Conservation (phyloP, 768 basidiomycete genomes). For the Holtermanniella nyarrowii region DNA sequence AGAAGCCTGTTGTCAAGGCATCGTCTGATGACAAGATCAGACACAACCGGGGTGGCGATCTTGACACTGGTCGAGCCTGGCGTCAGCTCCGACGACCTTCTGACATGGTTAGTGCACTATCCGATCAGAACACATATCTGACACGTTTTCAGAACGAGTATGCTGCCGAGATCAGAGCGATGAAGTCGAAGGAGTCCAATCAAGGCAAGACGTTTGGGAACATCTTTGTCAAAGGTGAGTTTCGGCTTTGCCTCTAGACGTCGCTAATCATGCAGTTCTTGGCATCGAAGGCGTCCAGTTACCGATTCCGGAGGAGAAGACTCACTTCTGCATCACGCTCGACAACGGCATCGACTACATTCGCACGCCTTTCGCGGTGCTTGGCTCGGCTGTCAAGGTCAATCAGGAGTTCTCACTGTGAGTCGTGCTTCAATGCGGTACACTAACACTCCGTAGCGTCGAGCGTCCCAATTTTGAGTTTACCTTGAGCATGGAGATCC, state of each 20-base stretch:
- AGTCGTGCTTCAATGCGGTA: slow-evolving; percentile 8
- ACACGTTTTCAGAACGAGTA: slow-evolving; percentile 74
- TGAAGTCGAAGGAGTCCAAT: slow-evolving; percentile 53
- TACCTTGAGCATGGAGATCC: slow-evolving; percentile 76
- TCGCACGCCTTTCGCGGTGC: slow-evolving; percentile 53
- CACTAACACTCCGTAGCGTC: slow-evolving; percentile 16
- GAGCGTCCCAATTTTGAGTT: slow-evolving; percentile 86
- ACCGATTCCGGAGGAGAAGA: slow-evolving; percentile 66
- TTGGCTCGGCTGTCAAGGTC: slow-evolving; percentile 34
- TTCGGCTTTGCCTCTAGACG: background rate
- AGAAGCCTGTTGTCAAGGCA: slow-evolving; percentile 66
- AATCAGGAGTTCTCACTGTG: slow-evolving; percentile 42
- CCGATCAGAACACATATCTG: slow-evolving; percentile 67
- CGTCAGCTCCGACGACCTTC: slow-evolving; percentile 75
- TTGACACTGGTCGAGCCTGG: slow-evolving; percentile 75
- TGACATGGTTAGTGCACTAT: slow-evolving; percentile 77
- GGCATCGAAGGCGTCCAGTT: slow-evolving; percentile 62
- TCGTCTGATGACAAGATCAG: slow-evolving; percentile 61
- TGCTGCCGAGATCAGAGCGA: slow-evolving; percentile 72
- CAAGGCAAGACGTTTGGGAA: slow-evolving; percentile 75
- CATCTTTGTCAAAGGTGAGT: slow-evolving; percentile 80
- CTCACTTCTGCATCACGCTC: slow-evolving; percentile 69
- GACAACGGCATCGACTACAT: slow-evolving; percentile 97
- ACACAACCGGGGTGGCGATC: slow-evolving; percentile 67
- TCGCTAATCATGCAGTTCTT: slow-evolving; percentile 50